phyloP scores from a whole-genome alignment of 192 early-diverging fungal species.

The Chytriomyces sp. region DNA sequence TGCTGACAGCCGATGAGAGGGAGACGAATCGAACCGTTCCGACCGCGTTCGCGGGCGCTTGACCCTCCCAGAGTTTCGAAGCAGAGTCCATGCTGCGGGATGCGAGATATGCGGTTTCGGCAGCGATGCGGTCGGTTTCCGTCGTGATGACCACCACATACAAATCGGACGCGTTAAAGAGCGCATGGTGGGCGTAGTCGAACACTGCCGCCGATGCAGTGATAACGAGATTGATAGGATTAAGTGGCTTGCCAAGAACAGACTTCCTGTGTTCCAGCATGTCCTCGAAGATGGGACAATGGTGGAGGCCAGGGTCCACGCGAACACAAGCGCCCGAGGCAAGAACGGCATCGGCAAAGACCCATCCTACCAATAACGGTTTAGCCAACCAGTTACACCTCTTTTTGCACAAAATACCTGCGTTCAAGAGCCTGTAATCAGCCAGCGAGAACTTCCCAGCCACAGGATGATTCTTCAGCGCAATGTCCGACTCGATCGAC shows the following conservation, averaged over 20 bases:
- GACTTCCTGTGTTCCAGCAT: conserved; percentile 26
- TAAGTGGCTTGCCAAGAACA: conserved; percentile 4
- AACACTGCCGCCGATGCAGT: conserved; percentile 1
- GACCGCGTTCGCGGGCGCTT: background rate
- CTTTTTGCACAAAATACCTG: conserved; percentile 5
- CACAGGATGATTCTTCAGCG: conserved; percentile 23
- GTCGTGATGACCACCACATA: conserved; percentile 2
- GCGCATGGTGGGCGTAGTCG: background rate
- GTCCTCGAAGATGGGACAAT: conserved; percentile 24
- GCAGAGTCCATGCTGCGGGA: background rate
- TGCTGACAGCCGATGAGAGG: background rate
- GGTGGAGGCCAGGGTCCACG: conserved; percentile 19
- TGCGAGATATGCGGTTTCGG: background rate
- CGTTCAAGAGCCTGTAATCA: conserved; percentile 44
- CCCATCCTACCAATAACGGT: conserved; percentile 29
- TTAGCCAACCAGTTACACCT: background rate
- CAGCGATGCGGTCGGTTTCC: background rate
- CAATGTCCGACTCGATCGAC: conserved; percentile 25
- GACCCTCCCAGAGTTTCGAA: background rate
- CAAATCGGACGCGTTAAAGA: conserved; percentile 16
- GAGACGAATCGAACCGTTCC: conserved; percentile 23
- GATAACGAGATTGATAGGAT: conserved; percentile 30
- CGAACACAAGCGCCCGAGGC: conserved; percentile 31
- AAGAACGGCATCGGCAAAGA: conserved; percentile 41
- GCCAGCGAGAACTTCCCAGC: conserved; percentile 27